phyloP scores from a whole-genome alignment of 2,329 filamentous ascomycete genomes.

The Spiromastix sp. region DNA sequence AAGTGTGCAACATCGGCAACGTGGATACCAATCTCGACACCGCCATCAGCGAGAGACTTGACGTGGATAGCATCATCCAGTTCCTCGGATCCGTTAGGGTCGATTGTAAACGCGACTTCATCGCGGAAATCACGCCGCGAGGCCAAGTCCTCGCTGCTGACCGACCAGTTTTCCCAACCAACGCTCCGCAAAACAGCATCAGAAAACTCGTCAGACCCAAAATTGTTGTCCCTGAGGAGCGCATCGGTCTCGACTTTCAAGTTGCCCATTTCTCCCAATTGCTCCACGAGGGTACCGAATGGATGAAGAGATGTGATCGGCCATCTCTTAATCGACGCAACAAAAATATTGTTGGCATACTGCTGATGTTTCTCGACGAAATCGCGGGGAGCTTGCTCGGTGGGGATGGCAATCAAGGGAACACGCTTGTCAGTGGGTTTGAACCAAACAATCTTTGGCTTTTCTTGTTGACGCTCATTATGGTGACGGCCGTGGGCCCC shows the following conservation, averaged over 20 bases:
- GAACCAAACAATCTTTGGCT: constrained; percentile 99
- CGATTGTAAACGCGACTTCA: constrained; percentile 84
- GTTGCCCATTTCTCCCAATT: constrained; percentile 94
- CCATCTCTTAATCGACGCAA: constrained; percentile 98
- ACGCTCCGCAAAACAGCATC: constrained; percentile 92
- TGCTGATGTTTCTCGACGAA: constrained; percentile 98
- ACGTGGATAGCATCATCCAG: constrained; percentile 89
- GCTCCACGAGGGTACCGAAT: constrained; percentile 93
- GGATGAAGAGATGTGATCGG: constrained; percentile 98
- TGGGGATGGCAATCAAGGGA: constrained; percentile 93
- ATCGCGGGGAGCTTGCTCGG: constrained; percentile 91
- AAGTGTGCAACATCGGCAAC: constrained; percentile 94
- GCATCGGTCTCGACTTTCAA: constrained; percentile 97
- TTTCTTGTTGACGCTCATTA: constrained; percentile 79
- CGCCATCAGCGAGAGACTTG: constrained; percentile 71
- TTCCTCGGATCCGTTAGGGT: constrained; percentile 77
- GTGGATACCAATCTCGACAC: constrained; percentile 89
- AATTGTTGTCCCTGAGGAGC: constrained; percentile 95
- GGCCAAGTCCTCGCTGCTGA: constrained; percentile 68
- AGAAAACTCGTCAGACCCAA: constrained; percentile 92
- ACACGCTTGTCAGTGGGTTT: constrained; percentile 99
- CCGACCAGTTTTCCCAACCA: constrained; percentile 81
- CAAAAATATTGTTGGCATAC: constrained; percentile 95
- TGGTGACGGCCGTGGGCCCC: constrained; percentile 62
- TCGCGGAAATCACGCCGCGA: constrained; percentile 81